Evolutionary conservation across 768 basidiomycete species (phyloP).

Genomic region (Xanthoconium purpureum): DNA sequence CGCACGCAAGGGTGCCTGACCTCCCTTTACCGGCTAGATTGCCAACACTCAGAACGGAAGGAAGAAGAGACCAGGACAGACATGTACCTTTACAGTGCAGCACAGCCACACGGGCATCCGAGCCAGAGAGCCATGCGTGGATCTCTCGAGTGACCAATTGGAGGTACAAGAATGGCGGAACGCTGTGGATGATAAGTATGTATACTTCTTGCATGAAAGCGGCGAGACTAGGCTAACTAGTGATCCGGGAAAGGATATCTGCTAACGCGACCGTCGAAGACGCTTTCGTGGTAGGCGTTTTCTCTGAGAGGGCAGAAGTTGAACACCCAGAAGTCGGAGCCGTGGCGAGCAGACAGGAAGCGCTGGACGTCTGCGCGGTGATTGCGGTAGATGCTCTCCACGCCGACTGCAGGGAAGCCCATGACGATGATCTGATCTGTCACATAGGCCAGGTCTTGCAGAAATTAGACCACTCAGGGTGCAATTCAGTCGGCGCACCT

Average conservation of each 20-base stretch:
- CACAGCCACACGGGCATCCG: slow-evolving; percentile 67
- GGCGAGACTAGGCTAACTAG: slow-evolving; percentile 74
- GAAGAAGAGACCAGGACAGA: not conserved
- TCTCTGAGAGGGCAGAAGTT: slow-evolving; percentile 83
- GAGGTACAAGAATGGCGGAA: slow-evolving; percentile 74
- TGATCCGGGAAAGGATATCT: slow-evolving; percentile 91
- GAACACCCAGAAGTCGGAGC: slow-evolving; percentile 81
- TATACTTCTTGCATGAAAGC: slow-evolving; percentile 23
- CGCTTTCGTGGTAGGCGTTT: slow-evolving; percentile 68
- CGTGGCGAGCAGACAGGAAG: slow-evolving; percentile 72
- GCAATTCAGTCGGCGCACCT: slow-evolving; percentile 39
- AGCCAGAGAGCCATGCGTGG: slow-evolving; percentile 63
- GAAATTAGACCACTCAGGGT: slow-evolving; percentile 3
- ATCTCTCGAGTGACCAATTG: slow-evolving; percentile 75
- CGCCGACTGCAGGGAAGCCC: slow-evolving; percentile 81
- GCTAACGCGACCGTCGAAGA: slow-evolving; percentile 74
- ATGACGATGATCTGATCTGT: slow-evolving; percentile 74
- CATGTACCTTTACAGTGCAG: slow-evolving; percentile 80
- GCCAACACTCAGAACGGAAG: not conserved
- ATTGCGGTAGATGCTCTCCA: slow-evolving; percentile 82
- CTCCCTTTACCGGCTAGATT: slow-evolving; percentile 72
- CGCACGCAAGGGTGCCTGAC: slow-evolving; percentile 82
- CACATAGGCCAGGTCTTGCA: slow-evolving; percentile 57
- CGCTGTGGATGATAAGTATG: slow-evolving; percentile 37
- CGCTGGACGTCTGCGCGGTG: slow-evolving; percentile 67